These are phyloP conservation scores for Athelia psychrophila DNA, from an alignment of 1,284 basidiomycete species.

Conservation along the genomic window DNA sequence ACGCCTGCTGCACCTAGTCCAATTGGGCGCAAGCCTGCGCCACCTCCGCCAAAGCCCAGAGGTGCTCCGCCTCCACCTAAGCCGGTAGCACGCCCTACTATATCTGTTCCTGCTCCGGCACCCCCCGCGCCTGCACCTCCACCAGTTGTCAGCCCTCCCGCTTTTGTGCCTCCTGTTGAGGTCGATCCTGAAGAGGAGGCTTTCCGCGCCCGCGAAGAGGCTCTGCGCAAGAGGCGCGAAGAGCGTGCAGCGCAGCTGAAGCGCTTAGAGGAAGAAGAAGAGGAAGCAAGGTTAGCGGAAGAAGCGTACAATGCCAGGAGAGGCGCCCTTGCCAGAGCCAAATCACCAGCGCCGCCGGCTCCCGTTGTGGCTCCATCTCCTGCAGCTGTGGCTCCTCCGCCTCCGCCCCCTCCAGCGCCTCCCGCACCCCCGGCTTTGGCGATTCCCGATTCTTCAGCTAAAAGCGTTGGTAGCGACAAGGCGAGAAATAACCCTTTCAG, in stretches of 20 bases:
- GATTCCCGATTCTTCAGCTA: constrained; percentile 23
- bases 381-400: constrained; percentile 23
- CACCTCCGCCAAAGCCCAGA: constrained; percentile 27
- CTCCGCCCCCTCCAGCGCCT: constrained; percentile 24
- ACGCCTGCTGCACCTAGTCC: constrained; percentile 25
- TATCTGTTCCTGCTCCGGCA: constrained; percentile 18
- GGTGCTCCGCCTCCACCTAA: constrained; percentile 46
- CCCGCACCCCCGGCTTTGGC: constrained; percentile 20
- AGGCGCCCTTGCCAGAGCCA: constrained; percentile 43
- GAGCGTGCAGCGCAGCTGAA: constrained; percentile 62
- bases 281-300: constrained; percentile 62
- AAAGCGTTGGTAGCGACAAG: constrained; percentile 29
- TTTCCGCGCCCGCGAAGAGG: constrained; percentile 61
- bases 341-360: constrained; percentile 29
- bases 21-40: constrained; percentile 26
- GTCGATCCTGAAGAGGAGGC: constrained; percentile 67
- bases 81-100: constrained; percentile 17
- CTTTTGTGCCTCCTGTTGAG: constrained; percentile 33
- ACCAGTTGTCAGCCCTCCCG: constrained; percentile 29
- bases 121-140: constrained; percentile 25
- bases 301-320: constrained; percentile 53
- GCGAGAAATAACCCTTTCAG: constrained; percentile 68
- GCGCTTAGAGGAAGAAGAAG: constrained; percentile 71
- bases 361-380: constrained; percentile 22
- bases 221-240: constrained; percentile 63